Evolutionary conservation across 495 filamentous ascomycete species (phyloP).

Genomic region (Rusavskia elegans): DNA sequence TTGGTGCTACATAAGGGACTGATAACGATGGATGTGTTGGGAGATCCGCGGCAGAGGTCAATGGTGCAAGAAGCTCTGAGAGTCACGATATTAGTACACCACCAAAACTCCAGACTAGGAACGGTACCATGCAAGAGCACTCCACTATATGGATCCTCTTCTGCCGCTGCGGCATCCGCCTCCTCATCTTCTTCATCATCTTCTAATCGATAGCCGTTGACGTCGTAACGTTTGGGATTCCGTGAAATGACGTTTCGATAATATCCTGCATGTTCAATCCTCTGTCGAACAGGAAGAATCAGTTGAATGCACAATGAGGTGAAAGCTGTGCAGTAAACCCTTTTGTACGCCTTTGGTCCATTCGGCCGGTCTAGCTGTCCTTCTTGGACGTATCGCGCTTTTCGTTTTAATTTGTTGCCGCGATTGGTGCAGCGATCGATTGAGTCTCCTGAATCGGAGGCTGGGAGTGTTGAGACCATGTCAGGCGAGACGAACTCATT

Average conservation of each 20-base stretch:
- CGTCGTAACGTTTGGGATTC: constrained; percentile 62
- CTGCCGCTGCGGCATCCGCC: constrained; percentile 50
- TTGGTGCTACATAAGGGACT: constrained; percentile 63
- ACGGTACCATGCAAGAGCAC: constrained; percentile 20
- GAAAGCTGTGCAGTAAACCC: constrained; percentile 34
- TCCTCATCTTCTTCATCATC: constrained; percentile 69
- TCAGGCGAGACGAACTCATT: background rate
- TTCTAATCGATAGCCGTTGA: constrained; percentile 70
- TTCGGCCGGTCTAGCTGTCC: constrained; percentile 54
- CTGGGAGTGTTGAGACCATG: constrained; percentile 25
- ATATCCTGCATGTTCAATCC: constrained; percentile 71
- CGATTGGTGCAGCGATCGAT: constrained; percentile 72
- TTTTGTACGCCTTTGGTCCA: constrained; percentile 67
- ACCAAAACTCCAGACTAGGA: background rate
- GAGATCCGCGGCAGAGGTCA: constrained; percentile 76
- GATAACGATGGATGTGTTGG: constrained; percentile 71
- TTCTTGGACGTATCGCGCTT: constrained; percentile 62
- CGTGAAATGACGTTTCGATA: constrained; percentile 66
- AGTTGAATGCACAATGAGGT: background rate
- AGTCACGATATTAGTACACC: background rate
- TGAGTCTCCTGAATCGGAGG: constrained; percentile 73
- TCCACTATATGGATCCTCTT: constrained; percentile 69
- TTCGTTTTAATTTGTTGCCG: constrained; percentile 78
- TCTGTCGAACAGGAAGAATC: constrained; percentile 28
- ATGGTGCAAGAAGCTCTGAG: constrained; percentile 68